Conservation (phyloP, 495 filamentous ascomycete genomes). For the Talaromyces thailandensis region DNA sequence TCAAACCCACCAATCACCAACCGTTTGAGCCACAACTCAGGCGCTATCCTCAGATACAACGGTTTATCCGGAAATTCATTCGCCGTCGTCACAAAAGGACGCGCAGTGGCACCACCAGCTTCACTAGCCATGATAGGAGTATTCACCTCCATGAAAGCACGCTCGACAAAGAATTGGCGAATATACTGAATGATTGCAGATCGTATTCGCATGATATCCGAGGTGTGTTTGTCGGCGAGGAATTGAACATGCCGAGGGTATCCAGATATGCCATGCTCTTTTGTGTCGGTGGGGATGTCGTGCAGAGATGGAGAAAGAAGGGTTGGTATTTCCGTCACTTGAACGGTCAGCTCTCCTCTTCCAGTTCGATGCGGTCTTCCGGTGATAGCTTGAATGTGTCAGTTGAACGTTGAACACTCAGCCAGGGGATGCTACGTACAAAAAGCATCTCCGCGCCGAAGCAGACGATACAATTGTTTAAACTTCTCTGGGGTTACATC, state of each 20-base stretch:
- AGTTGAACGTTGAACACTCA: not conserved
- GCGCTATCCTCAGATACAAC: conserved; percentile 75
- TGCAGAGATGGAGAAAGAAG: conserved; percentile 72
- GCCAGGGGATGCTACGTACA: conserved; percentile 38
- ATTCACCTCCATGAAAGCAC: conserved; percentile 73
- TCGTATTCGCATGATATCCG: conserved; percentile 64
- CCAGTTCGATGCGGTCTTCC: conserved; percentile 64
- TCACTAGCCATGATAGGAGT: conserved; percentile 75
- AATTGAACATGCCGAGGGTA: conserved; percentile 70
- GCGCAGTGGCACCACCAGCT: conserved; percentile 75
- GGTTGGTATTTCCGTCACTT: conserved; percentile 53
- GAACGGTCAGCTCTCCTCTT: conserved; percentile 69
- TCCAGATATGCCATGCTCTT: conserved; percentile 57
- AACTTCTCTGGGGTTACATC: conserved; percentile 40
- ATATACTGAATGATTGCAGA: conserved; percentile 66
- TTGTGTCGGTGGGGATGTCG: conserved; percentile 56
- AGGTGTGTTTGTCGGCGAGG: conserved; percentile 54
- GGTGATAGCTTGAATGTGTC: conserved; percentile 43
- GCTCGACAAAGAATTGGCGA: conserved; percentile 60
- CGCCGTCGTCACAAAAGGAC: conserved; percentile 71
- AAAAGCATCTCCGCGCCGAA: conserved; percentile 69
- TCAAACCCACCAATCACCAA: conserved; percentile 87
- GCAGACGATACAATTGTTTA: conserved; percentile 45
- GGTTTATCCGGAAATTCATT: conserved; percentile 60
- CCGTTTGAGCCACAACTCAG: conserved; percentile 92